Conservation (phyloP, 1,139 yeast species). For the Sugiyamaella novakii region DNA sequence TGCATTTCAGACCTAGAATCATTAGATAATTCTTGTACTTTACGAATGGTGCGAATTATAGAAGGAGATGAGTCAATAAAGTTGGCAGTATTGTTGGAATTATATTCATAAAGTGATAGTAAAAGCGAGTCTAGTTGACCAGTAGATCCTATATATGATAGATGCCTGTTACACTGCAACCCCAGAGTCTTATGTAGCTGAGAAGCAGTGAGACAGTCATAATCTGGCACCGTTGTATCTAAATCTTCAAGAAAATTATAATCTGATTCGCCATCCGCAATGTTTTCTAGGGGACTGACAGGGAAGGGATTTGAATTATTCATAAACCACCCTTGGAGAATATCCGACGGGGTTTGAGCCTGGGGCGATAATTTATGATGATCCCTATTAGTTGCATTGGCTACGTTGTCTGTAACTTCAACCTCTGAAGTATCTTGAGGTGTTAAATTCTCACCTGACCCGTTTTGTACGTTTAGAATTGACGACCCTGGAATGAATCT, state of each 20-base stretch:
- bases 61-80: constrained; percentile 24
- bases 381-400: no score
- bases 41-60: constrained; percentile 18
- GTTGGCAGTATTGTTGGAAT: constrained; percentile 27
- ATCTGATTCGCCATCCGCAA: not conserved
- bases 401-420: no score
- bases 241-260: constrained; percentile 8
- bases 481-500: constrained; percentile 17
- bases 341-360: not conserved
- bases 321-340: constrained; percentile 21
- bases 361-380: not conserved
- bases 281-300: constrained; percentile 12
- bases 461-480: not conserved
- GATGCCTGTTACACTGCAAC: constrained; percentile 34
- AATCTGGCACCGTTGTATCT: constrained; percentile 33
- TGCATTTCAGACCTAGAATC: not conserved
- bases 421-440: not conserved
- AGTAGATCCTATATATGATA: constrained; percentile 35
- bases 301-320: constrained; percentile 21
- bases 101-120: constrained; percentile 31
- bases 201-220: constrained; percentile 34
- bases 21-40: constrained; percentile 5
- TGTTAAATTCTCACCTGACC: not conserved
- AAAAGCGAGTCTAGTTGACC: constrained; percentile 34
- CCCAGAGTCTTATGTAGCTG: constrained; percentile 35